These are phyloP conservation scores for Paraphaeosphaeria sporulosa DNA, from an alignment of 2,329 filamentous ascomycete genomes.

Conservation along the genomic window DNA sequence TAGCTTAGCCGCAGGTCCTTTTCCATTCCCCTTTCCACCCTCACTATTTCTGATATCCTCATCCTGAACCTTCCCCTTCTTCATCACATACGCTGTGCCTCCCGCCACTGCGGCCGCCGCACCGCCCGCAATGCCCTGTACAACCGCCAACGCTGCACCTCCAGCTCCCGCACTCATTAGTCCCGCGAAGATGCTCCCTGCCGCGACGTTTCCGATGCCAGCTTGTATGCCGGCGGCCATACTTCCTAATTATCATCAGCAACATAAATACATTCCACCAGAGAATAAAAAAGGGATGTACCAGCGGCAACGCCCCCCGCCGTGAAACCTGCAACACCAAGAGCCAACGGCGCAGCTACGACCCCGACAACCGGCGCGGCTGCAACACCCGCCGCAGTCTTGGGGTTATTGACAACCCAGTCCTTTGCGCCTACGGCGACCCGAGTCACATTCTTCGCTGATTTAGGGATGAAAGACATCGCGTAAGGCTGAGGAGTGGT, in stretches of 20 bases:
- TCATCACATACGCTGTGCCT: not conserved
- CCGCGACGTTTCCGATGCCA: slow-evolving; percentile 6
- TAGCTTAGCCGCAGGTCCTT: no score
- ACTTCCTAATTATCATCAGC: not conserved
- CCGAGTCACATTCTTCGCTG: not conserved
- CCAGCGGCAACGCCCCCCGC: slow-evolving; percentile 23
- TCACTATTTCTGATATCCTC: not conserved
- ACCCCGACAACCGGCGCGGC: slow-evolving; percentile 18
- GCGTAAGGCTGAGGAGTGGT: not conserved
- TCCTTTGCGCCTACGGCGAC: slow-evolving; percentile 13
- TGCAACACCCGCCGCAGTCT: slow-evolving; percentile 16
- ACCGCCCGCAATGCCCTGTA: slow-evolving; percentile 1
- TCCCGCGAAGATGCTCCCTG: not conserved
- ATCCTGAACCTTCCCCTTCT: not conserved
- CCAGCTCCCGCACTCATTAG: slow-evolving; percentile 1
- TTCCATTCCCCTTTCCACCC: no score
- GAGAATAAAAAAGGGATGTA: slow-evolving; percentile 4
- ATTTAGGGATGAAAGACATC: not conserved
- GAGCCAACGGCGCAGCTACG: not conserved
- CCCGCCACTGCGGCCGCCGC: not conserved
- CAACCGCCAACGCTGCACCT: not conserved
- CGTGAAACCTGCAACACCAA: slow-evolving; percentile 21
- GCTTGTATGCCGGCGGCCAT: slow-evolving; percentile 11
- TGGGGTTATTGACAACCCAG: slow-evolving; percentile 24
- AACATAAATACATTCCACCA: not conserved